Conservation (phyloP, 306 rosid species). For the Pterocarpus macrocarpus region DNA sequence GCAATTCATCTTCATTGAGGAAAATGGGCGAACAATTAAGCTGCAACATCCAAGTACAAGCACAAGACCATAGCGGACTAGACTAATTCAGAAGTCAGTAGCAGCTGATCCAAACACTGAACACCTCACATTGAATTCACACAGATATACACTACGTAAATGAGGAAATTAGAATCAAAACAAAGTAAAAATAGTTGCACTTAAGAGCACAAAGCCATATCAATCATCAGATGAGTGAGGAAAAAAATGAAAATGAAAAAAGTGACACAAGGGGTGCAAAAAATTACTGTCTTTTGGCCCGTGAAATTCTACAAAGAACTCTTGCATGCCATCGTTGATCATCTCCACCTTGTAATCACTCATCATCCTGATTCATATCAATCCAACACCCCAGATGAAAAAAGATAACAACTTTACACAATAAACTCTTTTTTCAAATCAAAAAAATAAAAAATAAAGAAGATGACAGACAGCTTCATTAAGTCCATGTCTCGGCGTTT, state of each 20-base stretch:
- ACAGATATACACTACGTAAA: conserved; percentile 20
- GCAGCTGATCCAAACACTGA: conserved; percentile 27
- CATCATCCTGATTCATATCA: conserved; percentile 80
- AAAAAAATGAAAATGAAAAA: background rate
- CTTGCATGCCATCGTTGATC: conserved; percentile 81
- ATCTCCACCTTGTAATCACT: conserved; percentile 87
- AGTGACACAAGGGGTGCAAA: conserved; percentile 40
- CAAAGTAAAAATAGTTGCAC: background rate
- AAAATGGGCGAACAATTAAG: conserved; percentile 38
- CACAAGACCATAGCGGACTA: conserved; percentile 24
- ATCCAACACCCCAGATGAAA: conserved; percentile 41
- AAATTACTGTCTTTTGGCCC: conserved; percentile 85
- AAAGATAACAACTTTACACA: conserved; percentile 32
- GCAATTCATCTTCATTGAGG: conserved; percentile 38
- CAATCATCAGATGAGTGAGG: background rate
- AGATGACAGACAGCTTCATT: conserved; percentile 88
- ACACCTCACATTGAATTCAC: conserved; percentile 38
- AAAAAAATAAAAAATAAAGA: background rate
- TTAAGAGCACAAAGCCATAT: background rate
- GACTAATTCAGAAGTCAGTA: conserved; percentile 39
- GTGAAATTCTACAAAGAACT: conserved; percentile 78
- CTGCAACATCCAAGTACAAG: conserved; percentile 45
- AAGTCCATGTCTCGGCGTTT: conserved; percentile 93
- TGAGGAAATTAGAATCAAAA: conserved; percentile 16
- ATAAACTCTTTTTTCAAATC: background rate